phyloP scores from a whole-genome alignment of 164 flowering plant genomes.

The Liriodendron chinense region DNA sequence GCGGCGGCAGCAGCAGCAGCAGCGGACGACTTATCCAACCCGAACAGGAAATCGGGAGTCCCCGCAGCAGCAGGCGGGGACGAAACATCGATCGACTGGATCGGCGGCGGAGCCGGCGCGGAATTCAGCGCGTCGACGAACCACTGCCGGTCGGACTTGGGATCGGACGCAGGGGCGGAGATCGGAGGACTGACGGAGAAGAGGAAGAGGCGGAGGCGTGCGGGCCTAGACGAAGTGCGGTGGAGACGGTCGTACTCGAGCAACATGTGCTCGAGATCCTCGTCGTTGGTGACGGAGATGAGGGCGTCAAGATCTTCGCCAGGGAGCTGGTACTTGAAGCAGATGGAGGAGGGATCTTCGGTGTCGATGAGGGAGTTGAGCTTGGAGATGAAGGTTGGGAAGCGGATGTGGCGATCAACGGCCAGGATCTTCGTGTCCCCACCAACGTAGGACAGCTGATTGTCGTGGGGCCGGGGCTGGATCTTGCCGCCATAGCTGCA shows the following conservation, averaged over 20 bases:
- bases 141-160: constrained; percentile 58
- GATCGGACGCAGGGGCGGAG: constrained; percentile 23
- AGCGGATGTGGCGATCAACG: constrained; percentile 55
- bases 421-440: constrained; percentile 84
- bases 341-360: constrained; percentile 21
- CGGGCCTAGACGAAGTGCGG: constrained; percentile 53
- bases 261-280: constrained; percentile 89
- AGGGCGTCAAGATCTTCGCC: constrained; percentile 83
- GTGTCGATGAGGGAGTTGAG: constrained; percentile 38
- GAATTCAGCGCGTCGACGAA: constrained; percentile 79
- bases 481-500: constrained; percentile 89
- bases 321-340: constrained; percentile 78
- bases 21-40: constrained; percentile 50
- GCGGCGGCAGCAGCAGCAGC: constrained; percentile 7
- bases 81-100: constrained; percentile 28
- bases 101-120: constrained; percentile 24
- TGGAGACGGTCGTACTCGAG: constrained; percentile 67
- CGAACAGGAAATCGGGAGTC: constrained; percentile 66
- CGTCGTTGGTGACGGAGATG: constrained; percentile 78
- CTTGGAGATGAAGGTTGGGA: constrained; percentile 39
- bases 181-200: constrained; percentile 27
- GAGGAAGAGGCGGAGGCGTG: constrained; percentile 59
- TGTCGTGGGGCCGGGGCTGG: constrained; percentile 67
- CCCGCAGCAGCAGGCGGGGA: constrained; percentile 21
- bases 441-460: constrained; percentile 71